These are phyloP conservation scores for Candida orba DNA, from an alignment of 805 yeast genomes.

Conservation along the genomic window DNA sequence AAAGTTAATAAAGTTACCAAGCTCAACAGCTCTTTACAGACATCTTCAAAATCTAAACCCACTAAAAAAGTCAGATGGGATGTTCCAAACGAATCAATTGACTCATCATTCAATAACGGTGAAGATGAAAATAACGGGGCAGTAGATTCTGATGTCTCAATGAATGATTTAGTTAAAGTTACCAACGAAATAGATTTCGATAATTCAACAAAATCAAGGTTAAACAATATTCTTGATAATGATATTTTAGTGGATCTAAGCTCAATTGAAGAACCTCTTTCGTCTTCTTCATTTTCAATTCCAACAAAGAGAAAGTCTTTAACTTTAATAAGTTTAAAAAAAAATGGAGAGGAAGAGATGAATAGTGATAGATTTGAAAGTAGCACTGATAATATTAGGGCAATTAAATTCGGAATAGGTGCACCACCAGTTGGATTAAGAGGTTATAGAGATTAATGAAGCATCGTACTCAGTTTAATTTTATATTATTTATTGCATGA, in stretches of 20 bases:
- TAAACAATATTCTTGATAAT: background rate
- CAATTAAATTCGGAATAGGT: too few relatives aligned
- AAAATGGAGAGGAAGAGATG: background rate
- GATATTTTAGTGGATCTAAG: conserved; percentile 13
- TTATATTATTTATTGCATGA: too few relatives aligned
- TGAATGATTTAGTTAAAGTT: conserved; percentile 21
- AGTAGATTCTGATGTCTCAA: conserved; percentile 19
- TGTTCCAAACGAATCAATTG: conserved; percentile 23
- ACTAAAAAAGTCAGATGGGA: conserved; percentile 42
- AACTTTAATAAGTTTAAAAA: conserved; percentile 13
- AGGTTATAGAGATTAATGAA: too few relatives aligned
- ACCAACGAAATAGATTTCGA: conserved; percentile 16
- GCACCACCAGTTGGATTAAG: too few relatives aligned
- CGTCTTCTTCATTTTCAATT: conserved; percentile 5
- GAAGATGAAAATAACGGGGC: conserved; percentile 4
- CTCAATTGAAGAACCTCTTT: conserved; percentile 7
- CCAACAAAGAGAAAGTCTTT: conserved; percentile 20
- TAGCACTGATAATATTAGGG: too few relatives aligned
- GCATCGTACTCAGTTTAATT: too few relatives aligned
- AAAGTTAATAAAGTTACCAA: conserved; percentile 11
- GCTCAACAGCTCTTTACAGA: conserved; percentile 10
- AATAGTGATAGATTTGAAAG: too few relatives aligned
- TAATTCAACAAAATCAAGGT: conserved; percentile 1
- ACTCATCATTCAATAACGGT: too few relatives aligned
- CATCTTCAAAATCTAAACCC: conserved; percentile 18